Base-by-base conservation (phyloP, 1,139 yeast genomes). In the Sugiyamaella grinbergsii region DNA sequence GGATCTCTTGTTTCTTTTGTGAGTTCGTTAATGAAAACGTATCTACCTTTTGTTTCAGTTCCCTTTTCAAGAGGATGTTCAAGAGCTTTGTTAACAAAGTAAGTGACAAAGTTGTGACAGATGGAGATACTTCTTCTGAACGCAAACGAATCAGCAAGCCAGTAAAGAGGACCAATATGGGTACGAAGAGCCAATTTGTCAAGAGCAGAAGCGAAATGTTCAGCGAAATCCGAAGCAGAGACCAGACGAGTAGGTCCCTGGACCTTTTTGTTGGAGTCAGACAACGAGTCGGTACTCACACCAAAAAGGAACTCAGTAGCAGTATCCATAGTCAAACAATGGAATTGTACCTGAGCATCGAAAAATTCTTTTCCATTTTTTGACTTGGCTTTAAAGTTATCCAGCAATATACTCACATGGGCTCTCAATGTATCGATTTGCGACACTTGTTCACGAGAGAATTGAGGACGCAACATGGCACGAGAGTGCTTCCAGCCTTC, bases 261-360 rank as follows among this genome's bases (percentile, higher is more conserved):
- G 39, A 59, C 51, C 32, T 51, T 41, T 13, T 55, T 52, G 13
- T 50, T 41, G 4, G 49, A 42, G 22, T 56, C 59, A 26, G 49
- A 53, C 15, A 62, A 55, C 10, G 60, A 52, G 43, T 56, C 52
- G 16, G 73, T 76, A 4, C 78, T 71, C 59, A 74, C 77, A 23
- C 84, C 85, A 64, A 80, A 79, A 57, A 80, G 68, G 59, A 80
- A 79, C 62, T 79, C 83, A 13, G 83, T 77, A 6, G 84, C 78
- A 11, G 81, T 74, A 60, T 80, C 85, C 59, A 80, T 72, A 5
- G 84, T 80, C 47, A 80, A 67, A 56, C 71, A 67, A 65, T 74
- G 79, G 60, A 80, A 78, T 42, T 74, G 67, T 20, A 70, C 72
- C 60, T 79, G 83, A 39, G 78, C 58, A 57, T 80, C 81, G 57